Percentiles rank a stretch among this genome's conserved stretches.
Conservation (phyloP, 345 rosid species). For the Aegle marmelos region DNA sequence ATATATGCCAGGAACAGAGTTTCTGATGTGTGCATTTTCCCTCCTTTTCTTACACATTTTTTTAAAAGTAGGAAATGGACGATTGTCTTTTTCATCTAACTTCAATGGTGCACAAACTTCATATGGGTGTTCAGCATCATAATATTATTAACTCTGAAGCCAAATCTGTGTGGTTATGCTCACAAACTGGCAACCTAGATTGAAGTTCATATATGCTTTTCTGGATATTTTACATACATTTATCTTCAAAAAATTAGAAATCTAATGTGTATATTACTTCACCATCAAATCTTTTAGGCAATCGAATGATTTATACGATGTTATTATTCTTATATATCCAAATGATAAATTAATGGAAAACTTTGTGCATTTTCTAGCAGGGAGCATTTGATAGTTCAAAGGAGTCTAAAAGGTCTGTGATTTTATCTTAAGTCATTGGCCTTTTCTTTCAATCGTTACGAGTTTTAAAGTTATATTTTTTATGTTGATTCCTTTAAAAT, state of each 20-base stretch:
- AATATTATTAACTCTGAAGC: background rate
- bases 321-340: background rate
- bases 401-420: conserved; percentile 32
- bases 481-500: background rate
- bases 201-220: background rate
- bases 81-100: background rate
- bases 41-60: background rate
- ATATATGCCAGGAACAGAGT: background rate
- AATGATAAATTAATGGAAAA: background rate
- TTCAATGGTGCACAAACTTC: background rate
- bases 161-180: background rate
- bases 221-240: background rate
- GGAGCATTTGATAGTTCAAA: conserved; percentile 21
- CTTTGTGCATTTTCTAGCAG: conserved; percentile 23
- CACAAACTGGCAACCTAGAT: background rate
- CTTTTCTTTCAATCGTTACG: background rate
- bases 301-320: background rate
- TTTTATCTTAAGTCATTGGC: background rate
- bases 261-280: background rate
- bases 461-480: background rate
- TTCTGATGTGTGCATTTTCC: background rate
- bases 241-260: background rate
- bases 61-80: background rate
- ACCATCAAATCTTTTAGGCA: background rate
- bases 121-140: background rate